phyloP scores from a whole-genome alignment of 2,329 filamentous ascomycete species.

The Exophiala bonariae region DNA sequence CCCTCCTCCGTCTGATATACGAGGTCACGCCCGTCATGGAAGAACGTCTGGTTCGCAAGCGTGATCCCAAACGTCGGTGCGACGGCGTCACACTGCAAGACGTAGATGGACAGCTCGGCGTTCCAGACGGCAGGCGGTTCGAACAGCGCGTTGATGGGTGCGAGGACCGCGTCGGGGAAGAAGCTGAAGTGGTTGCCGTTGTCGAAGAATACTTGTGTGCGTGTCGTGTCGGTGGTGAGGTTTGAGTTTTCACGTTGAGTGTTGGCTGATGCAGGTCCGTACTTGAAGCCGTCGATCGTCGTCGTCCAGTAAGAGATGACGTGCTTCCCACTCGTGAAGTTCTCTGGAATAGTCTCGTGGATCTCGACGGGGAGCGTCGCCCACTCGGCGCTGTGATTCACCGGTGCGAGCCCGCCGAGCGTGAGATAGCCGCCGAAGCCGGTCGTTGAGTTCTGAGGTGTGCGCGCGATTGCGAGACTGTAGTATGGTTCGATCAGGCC shows the following conservation, averaged over 20 bases:
- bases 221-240: constrained; percentile 1
- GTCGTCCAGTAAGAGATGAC: constrained; percentile 7
- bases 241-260: background rate
- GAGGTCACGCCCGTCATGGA: constrained; percentile 33
- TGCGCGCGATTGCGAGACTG: constrained; percentile 36
- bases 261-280: constrained; percentile 2
- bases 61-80: constrained; percentile 43
- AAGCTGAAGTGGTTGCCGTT: constrained; percentile 37
- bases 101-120: constrained; percentile 32
- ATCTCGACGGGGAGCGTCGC: constrained; percentile 38
- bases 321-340: constrained; percentile 4
- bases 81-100: constrained; percentile 44
- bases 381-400: constrained; percentile 37
- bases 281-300: constrained; percentile 1
- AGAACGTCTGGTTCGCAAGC: constrained; percentile 39
- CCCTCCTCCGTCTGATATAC: constrained; percentile 30
- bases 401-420: constrained; percentile 44
- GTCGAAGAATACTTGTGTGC: constrained; percentile 19
- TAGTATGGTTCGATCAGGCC: constrained; percentile 34
- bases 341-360: background rate
- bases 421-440: constrained; percentile 47
- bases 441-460: constrained; percentile 40
- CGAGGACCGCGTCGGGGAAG: constrained; percentile 38
- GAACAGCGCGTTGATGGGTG: constrained; percentile 43
- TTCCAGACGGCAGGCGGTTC: constrained; percentile 41